phyloP scores from a whole-genome alignment of 2,329 filamentous ascomycete species.

The Calonectria ilicicola region DNA sequence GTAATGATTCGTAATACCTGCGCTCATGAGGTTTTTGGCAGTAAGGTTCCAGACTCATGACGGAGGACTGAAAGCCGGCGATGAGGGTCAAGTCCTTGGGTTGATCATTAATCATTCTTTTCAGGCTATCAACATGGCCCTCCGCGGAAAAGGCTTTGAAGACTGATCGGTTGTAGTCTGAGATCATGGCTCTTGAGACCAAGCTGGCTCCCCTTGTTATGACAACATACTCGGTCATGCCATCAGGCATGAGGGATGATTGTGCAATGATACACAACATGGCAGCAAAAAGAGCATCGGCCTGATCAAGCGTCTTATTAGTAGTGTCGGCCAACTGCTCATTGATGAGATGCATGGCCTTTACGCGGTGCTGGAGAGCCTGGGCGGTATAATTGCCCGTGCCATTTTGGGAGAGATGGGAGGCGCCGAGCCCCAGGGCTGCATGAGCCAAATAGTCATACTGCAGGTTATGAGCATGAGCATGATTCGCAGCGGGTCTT shows the following conservation, averaged over 20 bases:
- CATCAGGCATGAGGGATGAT: slow-evolving; percentile 50
- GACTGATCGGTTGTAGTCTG: slow-evolving; percentile 33
- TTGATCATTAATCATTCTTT: slow-evolving; percentile 34
- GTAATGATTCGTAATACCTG: slow-evolving; percentile 30
- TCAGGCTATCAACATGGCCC: slow-evolving; percentile 41
- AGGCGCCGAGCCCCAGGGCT: slow-evolving; percentile 52
- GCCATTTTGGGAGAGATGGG: slow-evolving; percentile 48
- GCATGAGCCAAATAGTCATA: slow-evolving; percentile 53
- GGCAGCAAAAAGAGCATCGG: slow-evolving; percentile 51
- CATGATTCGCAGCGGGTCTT: no score
- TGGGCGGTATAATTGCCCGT: slow-evolving; percentile 41
- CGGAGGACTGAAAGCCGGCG: slow-evolving; percentile 33
- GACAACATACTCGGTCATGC: slow-evolving; percentile 53
- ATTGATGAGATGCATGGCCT: slow-evolving; percentile 51
- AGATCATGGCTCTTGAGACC: slow-evolving; percentile 36
- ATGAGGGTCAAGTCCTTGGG: slow-evolving; percentile 33
- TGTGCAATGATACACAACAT: slow-evolving; percentile 51
- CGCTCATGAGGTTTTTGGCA: slow-evolving; percentile 32
- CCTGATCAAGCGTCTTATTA: slow-evolving; percentile 43
- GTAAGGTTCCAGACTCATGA: slow-evolving; percentile 29
- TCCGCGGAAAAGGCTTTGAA: slow-evolving; percentile 38
- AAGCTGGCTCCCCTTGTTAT: slow-evolving; percentile 48
- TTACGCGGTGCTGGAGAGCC: slow-evolving; percentile 50
- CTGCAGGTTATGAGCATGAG: slow-evolving; percentile 31
- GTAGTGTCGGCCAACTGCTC: slow-evolving; percentile 41